Base-by-base conservation (phyloP, 2,329 filamentous ascomycete genomes). In the Diatrype stigma region DNA sequence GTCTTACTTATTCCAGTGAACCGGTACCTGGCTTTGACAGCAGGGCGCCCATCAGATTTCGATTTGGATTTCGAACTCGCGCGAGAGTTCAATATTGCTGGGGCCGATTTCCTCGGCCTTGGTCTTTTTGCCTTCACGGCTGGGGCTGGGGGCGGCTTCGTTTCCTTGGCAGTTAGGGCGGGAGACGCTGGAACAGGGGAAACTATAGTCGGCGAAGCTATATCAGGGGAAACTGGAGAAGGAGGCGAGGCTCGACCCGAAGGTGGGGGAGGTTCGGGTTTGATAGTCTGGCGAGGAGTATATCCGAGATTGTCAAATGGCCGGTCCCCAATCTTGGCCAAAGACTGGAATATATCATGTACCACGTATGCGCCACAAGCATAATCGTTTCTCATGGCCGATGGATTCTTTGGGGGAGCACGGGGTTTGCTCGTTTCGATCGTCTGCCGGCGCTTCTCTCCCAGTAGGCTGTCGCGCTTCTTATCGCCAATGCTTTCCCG, bases 91-190 rank as follows among this genome's bases (percentile, higher is more conserved):
- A 70, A 55, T 21, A 59, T 62, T 17, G 67, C 70, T 0, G 72
- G 69, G 1, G 73, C 72, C 2, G 73, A 73, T 51, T 73, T 75
- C 30, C 73, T 69, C 28, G 67, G 51, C 37, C 62, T 69, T 30
- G 68, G 52, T 37, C 62, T 67, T 52, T 61, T 72, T 14, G 59
- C 42, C 46, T 65, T 70, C 34, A 49, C 42, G n/a, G n/a, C n/a
- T n/a, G n/a, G n/a, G n/a, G n/a, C n/a, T n/a, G n/a, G n/a, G n/a
- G n/a, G n/a, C 34, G 47, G 51, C 23, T 46, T 51, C 23, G 54
- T 45, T 46, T 56, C 60, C 23, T 46, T 50, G 28, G n/a, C n/a
- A n/a, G n/a, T n/a, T n/a, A n/a, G n/a, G n/a, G n/a, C n/a, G n/a
- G n/a, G n/a, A n/a, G n/a, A n/a, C n/a, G n/a, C n/a, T n/a, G n/a